Base-by-base conservation (phyloP, 2,329 filamentous ascomycete genomes). In the Coniochaeta sp. region DNA sequence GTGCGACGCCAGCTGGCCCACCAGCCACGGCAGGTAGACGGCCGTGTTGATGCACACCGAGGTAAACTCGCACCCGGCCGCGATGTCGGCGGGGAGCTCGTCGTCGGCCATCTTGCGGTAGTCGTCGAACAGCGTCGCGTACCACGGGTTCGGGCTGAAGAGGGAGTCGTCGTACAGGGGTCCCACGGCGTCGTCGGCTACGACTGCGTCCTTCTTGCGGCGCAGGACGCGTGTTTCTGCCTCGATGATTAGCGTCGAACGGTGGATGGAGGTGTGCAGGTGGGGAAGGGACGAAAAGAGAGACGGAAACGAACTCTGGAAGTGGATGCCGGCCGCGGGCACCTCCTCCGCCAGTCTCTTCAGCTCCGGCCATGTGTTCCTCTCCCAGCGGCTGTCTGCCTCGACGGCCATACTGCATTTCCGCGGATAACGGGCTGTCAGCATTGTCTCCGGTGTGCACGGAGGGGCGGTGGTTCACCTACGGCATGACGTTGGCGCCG, bases 11-110 rank as follows among this genome's bases (percentile, higher is more conserved):
- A n/a, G 96, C 75, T 95, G 88, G 0, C 90, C 89, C 0, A 90
- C 78, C 0, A 98, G 86, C 85, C 90, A 97, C 4, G 90, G 86
- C 2, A 97, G 84, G 74, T 97, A 98, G 61, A 97, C 75, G 47
- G 89, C 85, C 0, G 90, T 90, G 75, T 98, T 97, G 72, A 97
- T 93, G 75, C 93, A 97, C 44, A 96, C 87, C 1, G 90, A 93
- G 8, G 85, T 91, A 73, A 95, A 96, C 59, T 82, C 79, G 57
- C 85, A 89, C 26, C 86, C 92, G 12, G 88, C 89, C 62, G 91
- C 87, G 58, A 88, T 83, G 19, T 83, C 89, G 0, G 76, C 67
- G 0, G 85, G 83, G 1, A 96, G 76, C 65, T 89, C 80, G 10
- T 76, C 73, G 36, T 80, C 72, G 4, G 80, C 70, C 3, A 93